A percentile compares a stretch with the other conserved stretches of the same genome.
These are phyloP conservation scores for Botrytis hyacinthi DNA, from an alignment of 2,329 filamentous ascomycete species.

Conservation along the genomic window DNA sequence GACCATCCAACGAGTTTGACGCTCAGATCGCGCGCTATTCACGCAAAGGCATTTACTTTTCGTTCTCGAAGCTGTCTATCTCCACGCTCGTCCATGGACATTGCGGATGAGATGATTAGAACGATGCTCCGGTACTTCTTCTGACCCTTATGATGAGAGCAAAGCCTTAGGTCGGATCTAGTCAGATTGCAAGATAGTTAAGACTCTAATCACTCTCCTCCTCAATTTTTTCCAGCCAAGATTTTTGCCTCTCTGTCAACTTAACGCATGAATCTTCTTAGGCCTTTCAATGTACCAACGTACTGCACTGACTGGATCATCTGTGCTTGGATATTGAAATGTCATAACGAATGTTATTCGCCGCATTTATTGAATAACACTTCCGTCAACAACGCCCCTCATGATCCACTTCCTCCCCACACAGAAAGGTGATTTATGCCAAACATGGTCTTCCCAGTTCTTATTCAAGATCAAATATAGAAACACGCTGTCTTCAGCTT, in stretches of 20 bases:
- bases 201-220: not conserved
- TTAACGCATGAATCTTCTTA: constrained; percentile 9
- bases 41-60: constrained; percentile 7
- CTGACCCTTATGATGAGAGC: not conserved
- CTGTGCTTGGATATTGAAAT: constrained; percentile 13
- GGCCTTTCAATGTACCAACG: not conserved
- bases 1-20: not conserved
- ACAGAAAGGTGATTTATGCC: not conserved
- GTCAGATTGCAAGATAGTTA: not conserved
- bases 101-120: not conserved
- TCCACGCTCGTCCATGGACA: not conserved
- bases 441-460: constrained; percentile 2
- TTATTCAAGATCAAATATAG: constrained; percentile 14
- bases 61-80: constrained; percentile 14
- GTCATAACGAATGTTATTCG: not conserved
- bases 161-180: not conserved
- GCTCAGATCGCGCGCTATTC: constrained; percentile 17
- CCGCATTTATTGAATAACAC: constrained; percentile 4
- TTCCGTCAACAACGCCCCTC: constrained; percentile 4
- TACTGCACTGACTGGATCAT: constrained; percentile 10
- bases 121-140: not conserved
- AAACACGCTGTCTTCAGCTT: constrained; percentile 10
- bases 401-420: constrained; percentile 8
- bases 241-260: not conserved
- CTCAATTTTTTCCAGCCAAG: not conserved